Percentiles rank a stretch among this genome's conserved stretches.
These are phyloP conservation scores for Cyathus olla DNA, from an alignment of 1,284 basidiomycete genomes.

Conservation along the genomic window DNA sequence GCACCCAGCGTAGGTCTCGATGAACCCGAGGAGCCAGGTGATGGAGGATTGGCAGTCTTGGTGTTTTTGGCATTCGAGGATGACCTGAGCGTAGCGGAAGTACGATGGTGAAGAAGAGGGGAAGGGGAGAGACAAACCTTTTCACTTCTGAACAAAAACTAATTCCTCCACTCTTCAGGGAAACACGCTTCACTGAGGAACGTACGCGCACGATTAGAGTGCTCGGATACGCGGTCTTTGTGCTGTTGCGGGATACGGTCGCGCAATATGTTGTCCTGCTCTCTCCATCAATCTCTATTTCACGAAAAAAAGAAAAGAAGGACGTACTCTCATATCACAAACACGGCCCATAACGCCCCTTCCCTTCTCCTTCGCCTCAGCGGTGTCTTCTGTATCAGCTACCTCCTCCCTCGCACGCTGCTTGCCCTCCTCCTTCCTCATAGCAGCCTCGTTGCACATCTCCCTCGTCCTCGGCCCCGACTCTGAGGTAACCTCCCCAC, in stretches of 20 bases:
- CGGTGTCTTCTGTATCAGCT: constrained; percentile 10
- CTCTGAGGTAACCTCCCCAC: constrained; percentile 24
- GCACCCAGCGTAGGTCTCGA: not conserved
- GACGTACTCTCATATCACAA: constrained; percentile 46
- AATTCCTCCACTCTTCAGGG: constrained; percentile 88
- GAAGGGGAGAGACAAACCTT: constrained; percentile 56
- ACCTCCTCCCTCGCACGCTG: constrained; percentile 2
- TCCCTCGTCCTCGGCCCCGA: too few species aligned
- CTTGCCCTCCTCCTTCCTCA: constrained; percentile 27
- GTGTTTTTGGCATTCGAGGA: constrained; percentile 44
- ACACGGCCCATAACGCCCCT: constrained; percentile 60
- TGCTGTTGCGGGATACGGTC: constrained; percentile 72
- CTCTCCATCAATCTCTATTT: not conserved
- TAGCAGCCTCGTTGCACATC: constrained; percentile 14
- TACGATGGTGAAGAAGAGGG: constrained; percentile 11
- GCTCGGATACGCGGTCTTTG: constrained; percentile 64
- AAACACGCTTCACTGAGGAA: constrained; percentile 87
- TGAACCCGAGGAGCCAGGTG: not conserved
- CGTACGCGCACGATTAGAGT: constrained; percentile 64
- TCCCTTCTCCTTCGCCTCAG: constrained; percentile 62
- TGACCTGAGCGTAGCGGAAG: constrained; percentile 66
- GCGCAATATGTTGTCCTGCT: constrained; percentile 50
- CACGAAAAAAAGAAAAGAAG: not conserved
- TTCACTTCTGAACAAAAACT: constrained; percentile 84
- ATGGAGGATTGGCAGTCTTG: not conserved